Evolutionary conservation across 139 green algal species (phyloP), one percentile per base, ranked within the genome.

Genomic region (Coccomyxa sp.): DNA sequence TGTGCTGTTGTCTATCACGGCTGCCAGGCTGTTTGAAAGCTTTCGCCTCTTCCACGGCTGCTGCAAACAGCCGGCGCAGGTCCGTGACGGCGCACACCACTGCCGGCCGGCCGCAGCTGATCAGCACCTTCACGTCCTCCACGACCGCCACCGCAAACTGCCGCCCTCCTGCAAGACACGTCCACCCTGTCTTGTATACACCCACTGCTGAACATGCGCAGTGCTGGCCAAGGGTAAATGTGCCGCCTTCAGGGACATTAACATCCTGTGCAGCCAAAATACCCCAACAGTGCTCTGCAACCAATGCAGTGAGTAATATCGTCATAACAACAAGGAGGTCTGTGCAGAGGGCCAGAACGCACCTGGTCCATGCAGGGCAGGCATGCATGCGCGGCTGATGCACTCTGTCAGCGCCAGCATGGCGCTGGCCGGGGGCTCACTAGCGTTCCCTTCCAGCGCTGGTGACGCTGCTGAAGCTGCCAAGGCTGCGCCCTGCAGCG

Each of bases 1-100:
- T 24, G 24, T 73, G 68, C 68, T 73, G 68, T 35, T 73, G 29
- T n/a, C 68, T 18, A 73, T 33, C 68, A 73, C 29, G 36, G 70
- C 24, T 44, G 70, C 29, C 36, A n/a, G 70, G 8, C 8, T 29
- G 70, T 55, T 16, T 34, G 37, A 36, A 8, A n/a, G 9, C 24
- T 68, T 37, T 73, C 10, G 18, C 35, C 75, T 39, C 24, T 69
- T 16, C 37, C 68, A 27, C 38, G 29, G 79, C 70, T 8, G 77
- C 40, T 39, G 83, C 70, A 29, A 93, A 5, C 34, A 91, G 27
- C 10, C 81, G 75, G 0, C 75, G 58, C 0, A 85, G 12, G 70
- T 93, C 88, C 55, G 76, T 73, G 14, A 93, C 78, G 7, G 86
- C 89, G 24, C 80, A 79, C 8, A 93, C 14, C 29, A 89, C 73